Percentiles rank a stretch among this genome's conserved stretches.
These are phyloP conservation scores for Nakazawaea ambrosiae DNA, from an alignment of 805 yeast species.

Conservation along the genomic window DNA sequence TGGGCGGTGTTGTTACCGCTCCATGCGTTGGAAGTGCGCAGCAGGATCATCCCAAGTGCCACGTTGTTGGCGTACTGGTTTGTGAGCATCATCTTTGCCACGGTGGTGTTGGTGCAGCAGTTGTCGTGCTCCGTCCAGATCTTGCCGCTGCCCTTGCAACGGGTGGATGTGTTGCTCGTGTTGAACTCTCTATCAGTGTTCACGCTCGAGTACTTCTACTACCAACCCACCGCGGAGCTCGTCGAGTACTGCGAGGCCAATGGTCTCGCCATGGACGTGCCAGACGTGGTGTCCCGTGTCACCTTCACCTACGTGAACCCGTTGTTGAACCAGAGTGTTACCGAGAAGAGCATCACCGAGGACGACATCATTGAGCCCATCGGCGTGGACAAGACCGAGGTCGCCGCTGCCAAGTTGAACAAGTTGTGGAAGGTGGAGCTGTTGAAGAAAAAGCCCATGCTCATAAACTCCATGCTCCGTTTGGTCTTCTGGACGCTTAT, in stretches of 20 bases:
- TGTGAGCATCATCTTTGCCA: conserved; percentile 13
- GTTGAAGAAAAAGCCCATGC: conserved; percentile 20
- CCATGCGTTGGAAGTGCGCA: conserved; percentile 35
- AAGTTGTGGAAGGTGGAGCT: conserved; percentile 29
- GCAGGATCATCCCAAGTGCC: conserved; percentile 30
- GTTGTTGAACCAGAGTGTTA: conserved; percentile 63
- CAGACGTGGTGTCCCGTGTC: conserved; percentile 67
- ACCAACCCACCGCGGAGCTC: conserved; percentile 35
- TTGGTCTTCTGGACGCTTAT: conserved; percentile 31
- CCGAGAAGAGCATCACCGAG: conserved; percentile 21
- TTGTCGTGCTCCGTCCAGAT: conserved; percentile 12
- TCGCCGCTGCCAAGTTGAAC: conserved; percentile 23
- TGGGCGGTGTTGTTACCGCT: conserved; percentile 30
- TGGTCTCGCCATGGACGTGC: conserved; percentile 19
- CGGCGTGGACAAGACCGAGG: conserved; percentile 25
- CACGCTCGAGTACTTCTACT: conserved; percentile 26
- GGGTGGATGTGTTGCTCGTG: conserved; percentile 33
- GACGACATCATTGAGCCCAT: conserved; percentile 38
- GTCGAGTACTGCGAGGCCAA: conserved; percentile 24
- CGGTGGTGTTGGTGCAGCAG: conserved; percentile 8
- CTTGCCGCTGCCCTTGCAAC: conserved; percentile 23
- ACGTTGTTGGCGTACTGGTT: conserved; percentile 37
- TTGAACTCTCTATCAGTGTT: conserved; percentile 26
- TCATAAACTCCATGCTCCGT: conserved; percentile 26
- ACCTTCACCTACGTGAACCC: conserved; percentile 91